Evolutionary conservation across 1,139 yeast species (phyloP), one percentile per base, ranked within the genome.

Genomic region (Pichia sp.): DNA sequence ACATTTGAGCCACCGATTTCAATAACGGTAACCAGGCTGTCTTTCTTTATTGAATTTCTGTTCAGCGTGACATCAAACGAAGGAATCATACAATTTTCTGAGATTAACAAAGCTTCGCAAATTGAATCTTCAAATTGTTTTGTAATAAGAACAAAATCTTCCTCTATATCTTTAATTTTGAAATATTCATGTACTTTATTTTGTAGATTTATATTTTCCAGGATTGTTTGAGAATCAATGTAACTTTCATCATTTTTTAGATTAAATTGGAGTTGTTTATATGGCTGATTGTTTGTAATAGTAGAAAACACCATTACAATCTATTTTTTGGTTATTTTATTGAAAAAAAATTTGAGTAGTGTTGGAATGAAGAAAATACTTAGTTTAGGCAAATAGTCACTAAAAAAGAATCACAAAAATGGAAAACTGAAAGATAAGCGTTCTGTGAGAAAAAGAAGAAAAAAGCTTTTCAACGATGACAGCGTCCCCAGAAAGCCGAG

Each of bases 1-100:
- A 50, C 37, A 3, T 50, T 50, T 3, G 53, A 48, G 11, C 52
- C 53, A 7, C 53, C 53, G 25, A 50, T 48, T 35, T 50, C 53
- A 30, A 50, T 40, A 23, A 50, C 48, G 2, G 46, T 41, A 18
- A 38, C n/a, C 2, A 22, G 26, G 3, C 47, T 32, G 18, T 18
- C 22, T 18, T 32, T 16, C 3, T 16, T 13, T 16, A 32, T 32
- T 32, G 22, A 16, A 32, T 16, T 16, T 2, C 9, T 16, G 3
- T 32, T 32, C 50, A 45, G 6, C 49, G 53, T 4, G 45, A 11
- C 53, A 18, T 32, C 35, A 32, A 32, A 32, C 9, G 9, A 32
- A 16, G 35, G 35, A 16, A 32, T 32, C 35, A 50, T 50, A 24
- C 53, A 48, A 41, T 42, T 50, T 3, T 26, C 24, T 11, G 53